Percentiles rank a stretch among this genome's conserved stretches.
Conservation (phyloP, 129 eudicot genomes). For the Artemisia tridentata region DNA sequence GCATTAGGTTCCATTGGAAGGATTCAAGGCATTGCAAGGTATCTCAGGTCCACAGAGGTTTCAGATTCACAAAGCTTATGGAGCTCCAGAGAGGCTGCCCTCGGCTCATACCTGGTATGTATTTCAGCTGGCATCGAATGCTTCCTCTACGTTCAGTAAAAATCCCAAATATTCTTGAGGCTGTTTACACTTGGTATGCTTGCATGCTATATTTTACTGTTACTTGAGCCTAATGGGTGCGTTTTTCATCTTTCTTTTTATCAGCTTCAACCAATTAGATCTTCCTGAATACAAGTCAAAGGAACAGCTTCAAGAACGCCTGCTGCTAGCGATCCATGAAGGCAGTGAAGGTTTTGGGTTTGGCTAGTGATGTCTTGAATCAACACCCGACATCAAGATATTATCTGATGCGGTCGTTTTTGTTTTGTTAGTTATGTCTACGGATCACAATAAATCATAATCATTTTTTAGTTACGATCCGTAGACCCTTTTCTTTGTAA, state of each 20-base stretch:
- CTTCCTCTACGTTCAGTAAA: too few relatives aligned
- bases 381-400: not conserved
- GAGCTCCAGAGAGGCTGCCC: constrained; percentile 9
- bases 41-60: constrained; percentile 48
- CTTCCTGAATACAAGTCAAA: constrained; percentile 5
- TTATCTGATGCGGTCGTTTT: not conserved
- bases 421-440: not conserved
- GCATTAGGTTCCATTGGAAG: constrained; percentile 76
- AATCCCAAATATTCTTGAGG: too few relatives aligned
- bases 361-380: not conserved
- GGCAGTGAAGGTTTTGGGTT: constrained; percentile 11
- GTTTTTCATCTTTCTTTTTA: not conserved
- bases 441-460: not conserved
- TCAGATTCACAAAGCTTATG: constrained; percentile 11
- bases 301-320: constrained; percentile 9
- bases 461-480: not conserved
- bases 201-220: not conserved
- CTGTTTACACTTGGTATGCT: too few relatives aligned
- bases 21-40: constrained; percentile 87
- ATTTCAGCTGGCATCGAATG: not conserved
- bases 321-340: constrained; percentile 10
- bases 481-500: not conserved
- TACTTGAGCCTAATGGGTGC: not conserved
- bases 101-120: constrained; percentile 12
- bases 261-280: constrained; percentile 16